Base-by-base conservation (phyloP, 192 early-diverging fungal species). In the Chytriomyces hyalinus region DNA sequence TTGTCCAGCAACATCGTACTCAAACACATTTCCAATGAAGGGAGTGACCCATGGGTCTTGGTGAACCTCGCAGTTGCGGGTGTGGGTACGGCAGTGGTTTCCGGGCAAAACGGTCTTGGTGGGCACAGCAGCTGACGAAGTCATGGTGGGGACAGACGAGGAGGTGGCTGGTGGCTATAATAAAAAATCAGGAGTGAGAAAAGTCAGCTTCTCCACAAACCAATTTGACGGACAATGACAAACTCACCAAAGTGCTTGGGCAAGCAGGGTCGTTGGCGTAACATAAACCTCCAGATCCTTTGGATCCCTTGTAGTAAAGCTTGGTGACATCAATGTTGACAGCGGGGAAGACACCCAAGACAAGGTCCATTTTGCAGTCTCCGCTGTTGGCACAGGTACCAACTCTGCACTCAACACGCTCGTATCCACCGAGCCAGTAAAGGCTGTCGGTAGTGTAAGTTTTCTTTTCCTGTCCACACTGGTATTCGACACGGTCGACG, bases 281-380 rank as follows among this genome's bases (percentile, higher is more conserved):
- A 64, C 62, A 64, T 20, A 64, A 36, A 22, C 62, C 62, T 13
- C 62, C 62, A 15, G 36, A 36, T 20, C 62, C 62, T 64, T 26
- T 64, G 4, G 62, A 28, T 6, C 62, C 62, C 17, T 28, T 20
- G 22, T 64, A 64, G 11, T 20, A 28, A 36, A 64, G 13, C 24
- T 64, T 36, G 13, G 11, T 11, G 22, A 64, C 36, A 7, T 64
- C 36, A 26, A 64, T 64, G 22, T 64, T 36, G 36, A 36, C 36
- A 2, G 36, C 36, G 36, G 36, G 36, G 36, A 36, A 36, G 36
- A 36, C 36, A 36, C 36, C 36, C 36, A 36, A 36, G 36, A 36
- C 36, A 36, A 36, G 36, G 36, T 36, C 36, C 36, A 36, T 36
- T 36, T 36, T 36, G 36, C 36, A 36, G 36, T 36, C 36, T 36